These are phyloP conservation scores for Polytolypa hystricis DNA, from an alignment of 2,329 filamentous ascomycete species.

Conservation along the genomic window DNA sequence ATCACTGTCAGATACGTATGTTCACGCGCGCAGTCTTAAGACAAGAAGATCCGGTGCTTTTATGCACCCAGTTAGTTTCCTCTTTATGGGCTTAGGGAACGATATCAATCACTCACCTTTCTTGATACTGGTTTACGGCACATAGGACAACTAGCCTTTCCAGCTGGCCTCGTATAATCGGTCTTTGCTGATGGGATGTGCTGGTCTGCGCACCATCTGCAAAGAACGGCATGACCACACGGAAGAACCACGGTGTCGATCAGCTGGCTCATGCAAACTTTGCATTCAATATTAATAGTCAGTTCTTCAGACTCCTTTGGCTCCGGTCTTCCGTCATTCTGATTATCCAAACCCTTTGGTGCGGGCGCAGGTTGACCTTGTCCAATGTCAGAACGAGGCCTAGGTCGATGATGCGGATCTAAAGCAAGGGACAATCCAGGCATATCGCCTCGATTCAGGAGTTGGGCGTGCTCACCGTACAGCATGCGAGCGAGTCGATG, in stretches of 20 bases:
- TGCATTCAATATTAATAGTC: conserved; percentile 41
- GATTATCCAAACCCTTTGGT: conserved; percentile 33
- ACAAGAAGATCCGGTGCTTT: no score
- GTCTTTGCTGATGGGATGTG: conserved; percentile 34
- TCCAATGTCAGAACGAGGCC: no score
- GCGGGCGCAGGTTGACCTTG: no score
- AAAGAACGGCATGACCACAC: conserved; percentile 46
- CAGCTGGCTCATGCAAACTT: conserved; percentile 42
- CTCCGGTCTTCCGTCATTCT: conserved; percentile 35
- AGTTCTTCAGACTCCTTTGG: conserved; percentile 39
- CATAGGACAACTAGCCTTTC: conserved; percentile 17
- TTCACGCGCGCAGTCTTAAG: no score
- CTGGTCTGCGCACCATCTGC: conserved; percentile 44
- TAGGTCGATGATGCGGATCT: no score
- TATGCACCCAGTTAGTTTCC: conserved; percentile 2
- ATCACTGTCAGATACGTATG: no score
- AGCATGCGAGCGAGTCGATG: no score
- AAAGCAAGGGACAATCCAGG: no score
- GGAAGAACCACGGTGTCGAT: conserved; percentile 43
- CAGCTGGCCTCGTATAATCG: conserved; percentile 18
- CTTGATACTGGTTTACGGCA: conserved; percentile 19
- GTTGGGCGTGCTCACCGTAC: no score
- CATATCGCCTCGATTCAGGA: no score
- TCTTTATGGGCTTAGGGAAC: not conserved
- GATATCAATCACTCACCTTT: conserved; percentile 15